A percentile compares a stretch with the other conserved stretches of the same genome.
phyloP scores from a whole-genome alignment of 2,329 filamentous ascomycete species.

The Metarhizium brunneum region DNA sequence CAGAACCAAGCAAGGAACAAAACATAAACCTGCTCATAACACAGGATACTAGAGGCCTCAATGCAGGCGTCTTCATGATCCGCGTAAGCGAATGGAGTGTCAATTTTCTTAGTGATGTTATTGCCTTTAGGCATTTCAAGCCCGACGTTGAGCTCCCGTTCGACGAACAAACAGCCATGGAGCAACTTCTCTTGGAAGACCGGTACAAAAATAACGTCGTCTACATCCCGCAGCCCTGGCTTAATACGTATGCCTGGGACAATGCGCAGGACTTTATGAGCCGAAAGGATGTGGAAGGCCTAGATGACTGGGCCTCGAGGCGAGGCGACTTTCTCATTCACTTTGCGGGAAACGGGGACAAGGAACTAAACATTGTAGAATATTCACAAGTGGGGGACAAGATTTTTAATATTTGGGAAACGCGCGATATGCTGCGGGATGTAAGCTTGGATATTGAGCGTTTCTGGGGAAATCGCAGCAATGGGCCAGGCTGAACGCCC shows the following conservation, averaged over 20 bases:
- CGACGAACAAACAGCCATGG: conserved; percentile 13
- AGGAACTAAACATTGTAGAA: not conserved
- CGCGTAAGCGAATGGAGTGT: conserved; percentile 9
- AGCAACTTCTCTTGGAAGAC: conserved; percentile 6
- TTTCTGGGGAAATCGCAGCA: no score
- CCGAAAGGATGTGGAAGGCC: not conserved
- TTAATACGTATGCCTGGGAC: conserved; percentile 9
- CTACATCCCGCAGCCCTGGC: conserved; percentile 12
- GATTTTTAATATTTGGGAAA: no score
- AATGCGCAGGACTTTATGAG: not conserved
- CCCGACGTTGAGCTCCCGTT: conserved; percentile 8
- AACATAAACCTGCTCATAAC: conserved; percentile 7
- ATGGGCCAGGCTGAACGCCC: no score
- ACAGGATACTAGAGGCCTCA: conserved; percentile 11
- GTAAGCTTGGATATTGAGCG: no score
- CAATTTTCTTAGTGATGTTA: conserved; percentile 10
- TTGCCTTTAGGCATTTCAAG: conserved; percentile 9
- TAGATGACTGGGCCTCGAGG: conserved; percentile 1
- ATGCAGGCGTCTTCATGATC: conserved; percentile 12
- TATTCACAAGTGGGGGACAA: not conserved
- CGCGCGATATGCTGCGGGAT: no score
- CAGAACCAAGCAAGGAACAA: not conserved
- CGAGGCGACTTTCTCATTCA: conserved; percentile 12
- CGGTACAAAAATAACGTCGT: conserved; percentile 3
- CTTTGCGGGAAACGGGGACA: conserved; percentile 8